Percentiles rank a stretch among this genome's conserved stretches.
phyloP scores from a whole-genome alignment of 1,284 basidiomycete species.

The Xanthoconium separans region DNA sequence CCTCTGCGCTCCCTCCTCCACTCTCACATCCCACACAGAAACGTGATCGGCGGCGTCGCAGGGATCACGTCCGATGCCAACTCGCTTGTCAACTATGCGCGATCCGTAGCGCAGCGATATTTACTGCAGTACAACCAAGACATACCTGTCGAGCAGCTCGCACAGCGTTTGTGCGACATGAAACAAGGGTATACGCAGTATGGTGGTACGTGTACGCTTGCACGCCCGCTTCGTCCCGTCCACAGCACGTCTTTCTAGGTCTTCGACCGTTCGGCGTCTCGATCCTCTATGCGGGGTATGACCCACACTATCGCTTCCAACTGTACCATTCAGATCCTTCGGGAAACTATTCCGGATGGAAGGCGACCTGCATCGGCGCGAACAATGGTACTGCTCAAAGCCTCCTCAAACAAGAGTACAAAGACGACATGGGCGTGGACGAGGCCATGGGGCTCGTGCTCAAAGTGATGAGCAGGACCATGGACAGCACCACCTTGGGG shows the following conservation, averaged over 20 bases:
- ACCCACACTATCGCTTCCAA: slow-evolving; percentile 95
- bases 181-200: slow-evolving; percentile 99
- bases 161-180: slow-evolving; percentile 92
- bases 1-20: neutral
- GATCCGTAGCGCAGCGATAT: slow-evolving; percentile 88
- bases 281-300: slow-evolving; percentile 94
- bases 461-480: slow-evolving; percentile 98
- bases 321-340: slow-evolving; percentile 98
- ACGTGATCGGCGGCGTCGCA: slow-evolving; percentile 93
- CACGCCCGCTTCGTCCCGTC: neutral
- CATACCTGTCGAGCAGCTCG: slow-evolving; percentile 95
- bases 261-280: slow-evolving; percentile 98
- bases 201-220: slow-evolving; percentile 62
- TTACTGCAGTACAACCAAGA: slow-evolving; percentile 93
- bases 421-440: slow-evolving; percentile 89
- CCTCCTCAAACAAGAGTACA: slow-evolving; percentile 97
- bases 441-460: slow-evolving; percentile 92
- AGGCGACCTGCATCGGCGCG: slow-evolving; percentile 96
- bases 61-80: slow-evolving; percentile 98
- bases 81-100: slow-evolving; percentile 94
- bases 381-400: slow-evolving; percentile 96
- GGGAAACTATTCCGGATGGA: slow-evolving; percentile 99
- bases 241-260: slow-evolving; percentile 46
- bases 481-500: slow-evolving; percentile 96
- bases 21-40: slow-evolving; percentile 49